Conservation (phyloP, 768 basidiomycete genomes). For the Rhizopogon vinicolor region DNA sequence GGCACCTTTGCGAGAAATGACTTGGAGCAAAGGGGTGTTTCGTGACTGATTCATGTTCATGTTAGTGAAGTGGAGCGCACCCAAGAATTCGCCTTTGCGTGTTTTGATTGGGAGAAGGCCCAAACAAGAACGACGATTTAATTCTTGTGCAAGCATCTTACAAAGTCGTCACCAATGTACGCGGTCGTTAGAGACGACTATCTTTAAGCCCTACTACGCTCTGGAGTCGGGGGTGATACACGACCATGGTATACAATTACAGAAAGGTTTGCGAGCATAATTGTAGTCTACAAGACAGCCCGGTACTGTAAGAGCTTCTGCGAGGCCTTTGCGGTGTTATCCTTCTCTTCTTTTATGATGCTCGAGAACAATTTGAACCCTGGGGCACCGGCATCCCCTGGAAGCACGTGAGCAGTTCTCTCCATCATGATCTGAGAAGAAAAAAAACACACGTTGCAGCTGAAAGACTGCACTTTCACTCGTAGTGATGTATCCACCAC, state of each 20-base stretch:
- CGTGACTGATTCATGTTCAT: too few species aligned
- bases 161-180: too few species aligned
- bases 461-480: constrained; percentile 82
- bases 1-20: too few species aligned
- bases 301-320: constrained; percentile 27
- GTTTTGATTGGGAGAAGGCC: too few species aligned
- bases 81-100: too few species aligned
- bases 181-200: too few species aligned
- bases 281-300: background rate
- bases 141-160: too few species aligned
- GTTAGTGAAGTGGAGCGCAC: too few species aligned
- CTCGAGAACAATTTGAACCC: constrained; percentile 70
- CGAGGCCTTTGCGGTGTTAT: constrained; percentile 42
- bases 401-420: constrained; percentile 10
- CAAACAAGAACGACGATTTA: too few species aligned
- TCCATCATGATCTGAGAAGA: constrained; percentile 2
- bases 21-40: too few species aligned
- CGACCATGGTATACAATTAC: background rate
- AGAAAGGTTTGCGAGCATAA: background rate
- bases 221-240: background rate
- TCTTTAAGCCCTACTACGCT: too few species aligned
- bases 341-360: constrained; percentile 76
- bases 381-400: constrained; percentile 56
- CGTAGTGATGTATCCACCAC: constrained; percentile 75
- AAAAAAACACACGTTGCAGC: constrained; percentile 49